These are phyloP conservation scores for Bacidia gigantensis DNA, from an alignment of 495 filamentous ascomycete species.

Conservation along the genomic window DNA sequence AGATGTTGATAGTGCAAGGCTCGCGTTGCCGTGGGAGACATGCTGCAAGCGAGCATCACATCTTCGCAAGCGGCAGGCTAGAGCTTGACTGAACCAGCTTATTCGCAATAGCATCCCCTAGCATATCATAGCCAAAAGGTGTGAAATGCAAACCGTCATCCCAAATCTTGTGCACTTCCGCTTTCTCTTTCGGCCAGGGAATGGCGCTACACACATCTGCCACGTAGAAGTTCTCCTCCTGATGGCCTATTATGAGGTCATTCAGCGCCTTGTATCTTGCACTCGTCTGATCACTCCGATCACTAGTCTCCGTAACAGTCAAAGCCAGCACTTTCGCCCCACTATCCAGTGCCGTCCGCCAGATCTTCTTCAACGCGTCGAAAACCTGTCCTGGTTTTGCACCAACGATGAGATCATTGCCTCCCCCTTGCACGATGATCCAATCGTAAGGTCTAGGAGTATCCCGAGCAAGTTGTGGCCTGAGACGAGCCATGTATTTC, in stretches of 20 bases:
- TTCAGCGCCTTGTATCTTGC: conserved; percentile 36
- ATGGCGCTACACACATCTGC: conserved; percentile 39
- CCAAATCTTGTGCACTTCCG: conserved; percentile 34
- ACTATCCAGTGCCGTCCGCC: conserved; percentile 31
- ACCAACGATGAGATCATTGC: conserved; percentile 40
- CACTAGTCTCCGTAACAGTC: conserved; percentile 42
- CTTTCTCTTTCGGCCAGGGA: conserved; percentile 35
- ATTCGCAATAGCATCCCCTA: conserved; percentile 38
- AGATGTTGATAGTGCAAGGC: no score
- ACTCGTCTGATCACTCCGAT: conserved; percentile 5
- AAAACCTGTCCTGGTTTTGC: conserved; percentile 23
- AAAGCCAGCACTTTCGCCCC: conserved; percentile 43
- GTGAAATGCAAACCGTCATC: conserved; percentile 51
- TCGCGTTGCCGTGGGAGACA: background rate
- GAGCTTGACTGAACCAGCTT: background rate
- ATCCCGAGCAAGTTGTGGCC: conserved; percentile 25
- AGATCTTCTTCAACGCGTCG: conserved; percentile 30
- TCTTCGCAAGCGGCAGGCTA: background rate
- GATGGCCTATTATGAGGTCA: conserved; percentile 32
- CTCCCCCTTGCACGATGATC: conserved; percentile 39
- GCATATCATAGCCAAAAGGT: conserved; percentile 41
- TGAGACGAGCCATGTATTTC: conserved; percentile 32
- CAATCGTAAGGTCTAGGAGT: conserved; percentile 23
- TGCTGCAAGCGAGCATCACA: background rate
- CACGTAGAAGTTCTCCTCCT: conserved; percentile 34